These are phyloP conservation scores for Cardamine occulta DNA, from an alignment of 345 rosid genomes.

Conservation along the genomic window DNA sequence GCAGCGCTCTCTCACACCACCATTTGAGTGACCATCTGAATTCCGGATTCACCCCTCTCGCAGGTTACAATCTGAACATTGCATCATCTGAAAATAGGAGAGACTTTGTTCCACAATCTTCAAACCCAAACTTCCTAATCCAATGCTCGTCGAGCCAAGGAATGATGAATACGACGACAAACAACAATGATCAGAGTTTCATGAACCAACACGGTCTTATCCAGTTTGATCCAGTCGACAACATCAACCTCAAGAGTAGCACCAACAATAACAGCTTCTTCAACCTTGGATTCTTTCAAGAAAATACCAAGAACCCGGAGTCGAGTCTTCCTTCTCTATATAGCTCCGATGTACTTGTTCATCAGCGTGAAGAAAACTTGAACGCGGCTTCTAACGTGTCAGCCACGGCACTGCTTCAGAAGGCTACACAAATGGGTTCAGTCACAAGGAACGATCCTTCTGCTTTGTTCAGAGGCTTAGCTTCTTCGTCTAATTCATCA, in stretches of 20 bases:
- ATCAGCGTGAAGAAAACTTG: conserved; percentile 51
- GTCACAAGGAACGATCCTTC: conserved; percentile 44
- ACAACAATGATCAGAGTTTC: conserved; percentile 43
- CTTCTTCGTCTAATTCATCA: conserved; percentile 48
- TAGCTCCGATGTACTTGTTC: conserved; percentile 39
- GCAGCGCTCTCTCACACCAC: conserved; percentile 32
- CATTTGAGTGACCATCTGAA: conserved; percentile 45
- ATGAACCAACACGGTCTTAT: conserved; percentile 40
- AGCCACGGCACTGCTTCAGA: conserved; percentile 83
- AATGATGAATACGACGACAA: conserved; percentile 18
- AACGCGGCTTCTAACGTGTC: conserved; percentile 60
- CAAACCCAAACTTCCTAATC: conserved; percentile 54
- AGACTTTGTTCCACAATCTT: conserved; percentile 49
- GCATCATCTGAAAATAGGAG: conserved; percentile 34
- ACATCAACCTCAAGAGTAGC: conserved; percentile 38
- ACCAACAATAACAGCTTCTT: conserved; percentile 47
- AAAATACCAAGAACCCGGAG: conserved; percentile 40
- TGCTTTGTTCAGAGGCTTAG: conserved; percentile 58
- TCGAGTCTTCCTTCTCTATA: conserved; percentile 40
- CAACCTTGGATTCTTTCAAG: conserved; percentile 65
- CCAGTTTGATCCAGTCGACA: conserved; percentile 41
- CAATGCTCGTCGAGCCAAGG: conserved; percentile 48
- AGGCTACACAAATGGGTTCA: conserved; percentile 90
- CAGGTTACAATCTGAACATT: conserved; percentile 44
- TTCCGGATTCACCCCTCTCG: conserved; percentile 31